Base-by-base conservation (phyloP, 257 asterid species). In the Orobanche coerulescens region DNA sequence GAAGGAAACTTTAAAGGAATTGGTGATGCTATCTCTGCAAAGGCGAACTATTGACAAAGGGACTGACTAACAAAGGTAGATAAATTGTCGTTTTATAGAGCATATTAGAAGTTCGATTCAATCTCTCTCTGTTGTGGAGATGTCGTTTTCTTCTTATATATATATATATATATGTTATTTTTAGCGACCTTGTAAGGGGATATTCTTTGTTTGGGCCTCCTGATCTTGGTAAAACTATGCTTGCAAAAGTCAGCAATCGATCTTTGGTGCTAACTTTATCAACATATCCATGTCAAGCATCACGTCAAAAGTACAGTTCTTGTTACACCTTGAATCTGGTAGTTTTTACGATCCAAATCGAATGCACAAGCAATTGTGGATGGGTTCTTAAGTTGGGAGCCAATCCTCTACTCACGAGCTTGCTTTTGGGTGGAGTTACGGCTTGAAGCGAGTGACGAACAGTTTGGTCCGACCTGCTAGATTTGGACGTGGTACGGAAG, bases 171-270 rank as follows among this genome's bases (percentile, higher is more conserved):
- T 49, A 52, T 24, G 66, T 62, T 25, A 6, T 59, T 60, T 31
- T 62, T 75, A 61, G 76, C 86, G 86, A 95, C 97, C 95, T 46
- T 89, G 97, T 68, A 89, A 89, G 76, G 95, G 95, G 63, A 84
- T 89, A 77, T 76, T 89, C n/a, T 84, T 95, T 89, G 34, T 89
- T 89, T 63, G 97, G 97, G 31, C 97, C 95, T 69, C 95, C 91
- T 57, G 95, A 94, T 71, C 82, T 95, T 4, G 95, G 92, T 67
- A 86, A 86, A 77, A 89, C 97, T 48, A 86, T 89, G 95, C 85
- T 89, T 64, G 97, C 95, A 61, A 89, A 89, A 79, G 97, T n/a
- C 97, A 74, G 97, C 97, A 56, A 89, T 94, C 2, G 95, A 86
- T 73, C n/a, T 94, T 94, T 63, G 88, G 91, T 70, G 96, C 96